Evolutionary conservation across 2,329 filamentous ascomycete species (phyloP), one percentile per base, ranked within the genome.

Genomic region (Pyrenochaeta sp.): DNA sequence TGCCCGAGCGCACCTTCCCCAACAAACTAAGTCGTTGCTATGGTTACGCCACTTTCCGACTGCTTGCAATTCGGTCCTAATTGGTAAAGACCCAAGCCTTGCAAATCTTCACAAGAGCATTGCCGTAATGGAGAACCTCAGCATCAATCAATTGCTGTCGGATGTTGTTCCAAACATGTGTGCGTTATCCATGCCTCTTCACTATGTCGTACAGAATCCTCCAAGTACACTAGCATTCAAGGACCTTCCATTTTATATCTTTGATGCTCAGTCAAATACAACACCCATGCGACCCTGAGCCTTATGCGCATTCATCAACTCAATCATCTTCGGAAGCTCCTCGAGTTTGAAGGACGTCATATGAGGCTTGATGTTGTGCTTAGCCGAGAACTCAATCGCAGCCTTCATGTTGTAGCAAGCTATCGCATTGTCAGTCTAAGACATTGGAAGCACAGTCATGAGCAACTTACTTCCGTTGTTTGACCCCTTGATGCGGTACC

Each of bases 351-450:
- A 76, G 8, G 56, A 58, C 15, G 65, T 69, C 54, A 75, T 49
- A 50, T 73, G 72, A 22, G 72, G 67, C 58, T 68, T 68, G 19
- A 76, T 74, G 42, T 69, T 65, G 30, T 76, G 71, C 49, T 77
- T 74, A 9, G 73, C 68, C 32, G 65, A 69, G 50, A 76, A 76
- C 53, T 75, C 71, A 44, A 76, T 73, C 5, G 69, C 71, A 39
- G 67, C 59, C 27, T 65, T 64, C 72, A 76, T 74, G 37, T 76
- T 76, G 54, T 75, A 72, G 50, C 73, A 44, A 72, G 77, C 50
- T 81, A 79, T 27, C 69, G 74, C 77, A 62, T 30, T 81, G 65
- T 60, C 72, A 82, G n/a, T 3, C 80, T 81, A 39, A 77, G 77
- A 25, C 85, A 72, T 45, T 72, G 69, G 34, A 84, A 79, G n/a